Conservation (phyloP, 108 stramenopile genomes). For the Seminavis robusta region DNA sequence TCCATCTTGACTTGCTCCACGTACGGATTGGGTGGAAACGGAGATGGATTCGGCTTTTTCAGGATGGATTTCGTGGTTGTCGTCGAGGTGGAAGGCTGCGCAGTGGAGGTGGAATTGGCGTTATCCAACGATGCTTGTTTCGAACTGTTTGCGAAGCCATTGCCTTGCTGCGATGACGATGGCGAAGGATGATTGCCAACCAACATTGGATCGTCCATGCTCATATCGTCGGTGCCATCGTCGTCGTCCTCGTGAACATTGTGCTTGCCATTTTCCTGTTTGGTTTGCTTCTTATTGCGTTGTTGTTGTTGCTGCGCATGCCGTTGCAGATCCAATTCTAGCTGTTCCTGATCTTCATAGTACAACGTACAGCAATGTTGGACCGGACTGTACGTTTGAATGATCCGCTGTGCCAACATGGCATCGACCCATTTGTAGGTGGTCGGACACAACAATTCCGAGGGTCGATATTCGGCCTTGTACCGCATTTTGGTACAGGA, state of each 20-base stretch:
- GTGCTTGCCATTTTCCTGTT: too few relatives aligned
- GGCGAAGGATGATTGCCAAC: too few relatives aligned
- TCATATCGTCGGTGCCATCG: constrained; percentile 5
- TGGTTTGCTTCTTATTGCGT: too few relatives aligned
- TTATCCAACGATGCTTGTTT: too few relatives aligned
- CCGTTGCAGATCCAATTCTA: not conserved
- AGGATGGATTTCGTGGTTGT: too few relatives aligned
- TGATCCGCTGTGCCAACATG: constrained; percentile 42
- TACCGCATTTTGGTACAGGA: constrained; percentile 93
- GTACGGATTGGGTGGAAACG: too few relatives aligned
- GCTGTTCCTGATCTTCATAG: constrained; percentile 1
- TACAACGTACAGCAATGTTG: constrained; percentile 42
- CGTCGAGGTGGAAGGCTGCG: too few relatives aligned
- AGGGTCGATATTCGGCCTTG: constrained; percentile 95
- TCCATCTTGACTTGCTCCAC: constrained; percentile 39
- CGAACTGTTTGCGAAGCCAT: too few relatives aligned
- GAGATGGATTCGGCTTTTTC: constrained; percentile 4
- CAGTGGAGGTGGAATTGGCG: too few relatives aligned
- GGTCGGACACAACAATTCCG: constrained; percentile 86
- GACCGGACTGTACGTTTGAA: constrained; percentile 46
- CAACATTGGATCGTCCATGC: too few relatives aligned
- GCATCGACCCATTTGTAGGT: constrained; percentile 80
- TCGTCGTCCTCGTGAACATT: not conserved
- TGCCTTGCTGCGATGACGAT: too few relatives aligned
- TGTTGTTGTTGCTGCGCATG: too few relatives aligned